Evolutionary conservation across 257 asterid genomes (phyloP).

Genomic region (Solanum sitiens): DNA sequence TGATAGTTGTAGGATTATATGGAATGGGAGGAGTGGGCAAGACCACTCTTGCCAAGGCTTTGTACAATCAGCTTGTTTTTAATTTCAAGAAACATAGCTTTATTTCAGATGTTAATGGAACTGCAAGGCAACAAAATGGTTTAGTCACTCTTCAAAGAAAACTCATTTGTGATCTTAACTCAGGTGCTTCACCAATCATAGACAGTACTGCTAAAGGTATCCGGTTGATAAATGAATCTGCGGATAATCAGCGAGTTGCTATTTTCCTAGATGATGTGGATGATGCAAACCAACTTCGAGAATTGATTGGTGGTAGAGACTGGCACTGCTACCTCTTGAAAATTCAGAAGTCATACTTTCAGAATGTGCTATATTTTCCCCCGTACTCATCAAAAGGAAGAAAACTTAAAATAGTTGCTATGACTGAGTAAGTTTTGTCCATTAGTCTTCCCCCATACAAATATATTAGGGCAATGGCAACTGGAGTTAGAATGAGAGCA

Average conservation of each 20-base stretch:
- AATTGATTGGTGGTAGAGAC: slow-evolving; percentile 1
- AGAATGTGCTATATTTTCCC: too few relatives aligned
- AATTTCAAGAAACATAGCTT: slow-evolving; percentile 15
- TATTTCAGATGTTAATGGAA: slow-evolving; percentile 12
- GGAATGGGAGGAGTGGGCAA: slow-evolving; percentile 11
- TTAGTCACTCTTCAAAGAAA: slow-evolving; percentile 5
- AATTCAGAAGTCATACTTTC: too few relatives aligned
- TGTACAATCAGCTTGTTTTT: slow-evolving; percentile 1
- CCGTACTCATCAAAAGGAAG: too few relatives aligned
- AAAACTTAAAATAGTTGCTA: too few relatives aligned
- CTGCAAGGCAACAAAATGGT: slow-evolving; percentile 1
- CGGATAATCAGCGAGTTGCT: not conserved
- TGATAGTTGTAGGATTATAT: slow-evolving; percentile 1
- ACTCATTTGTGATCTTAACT: slow-evolving; percentile 15
- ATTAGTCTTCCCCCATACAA: too few relatives aligned
- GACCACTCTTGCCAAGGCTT: slow-evolving; percentile 1
- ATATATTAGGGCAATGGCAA: too few relatives aligned
- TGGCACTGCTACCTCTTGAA: not conserved
- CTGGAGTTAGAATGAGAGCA: too few relatives aligned
- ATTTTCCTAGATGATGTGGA: slow-evolving; percentile 25
- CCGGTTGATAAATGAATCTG: not conserved
- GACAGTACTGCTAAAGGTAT: not conserved
- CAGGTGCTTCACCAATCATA: not conserved
- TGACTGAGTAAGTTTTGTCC: too few relatives aligned
- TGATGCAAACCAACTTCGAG: not conserved